These are phyloP conservation scores for Lepidopterella palustris DNA, from an alignment of 495 filamentous ascomycete species.

Conservation along the genomic window DNA sequence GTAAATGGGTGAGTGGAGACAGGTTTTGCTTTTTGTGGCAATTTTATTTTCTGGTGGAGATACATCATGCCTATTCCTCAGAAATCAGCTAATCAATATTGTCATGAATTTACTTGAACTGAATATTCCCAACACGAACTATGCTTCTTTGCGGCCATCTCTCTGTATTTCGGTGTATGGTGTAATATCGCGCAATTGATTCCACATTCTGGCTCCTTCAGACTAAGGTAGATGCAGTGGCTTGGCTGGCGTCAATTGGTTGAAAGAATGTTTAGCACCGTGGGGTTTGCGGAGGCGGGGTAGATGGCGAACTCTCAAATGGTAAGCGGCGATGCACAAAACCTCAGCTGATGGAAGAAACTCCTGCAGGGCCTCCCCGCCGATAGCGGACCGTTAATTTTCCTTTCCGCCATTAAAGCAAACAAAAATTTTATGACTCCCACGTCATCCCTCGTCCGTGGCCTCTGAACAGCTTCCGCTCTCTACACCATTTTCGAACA, in stretches of 20 bases:
- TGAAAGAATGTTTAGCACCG: slow-evolving; percentile 6
- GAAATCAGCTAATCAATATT: too few relatives aligned
- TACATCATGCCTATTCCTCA: too few relatives aligned
- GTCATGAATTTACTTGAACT: too few relatives aligned
- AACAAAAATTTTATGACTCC: background rate
- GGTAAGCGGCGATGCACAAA: background rate
- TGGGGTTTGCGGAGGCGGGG: slow-evolving; percentile 2
- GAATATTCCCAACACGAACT: too few relatives aligned
- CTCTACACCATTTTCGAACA: background rate
- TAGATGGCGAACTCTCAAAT: slow-evolving; percentile 16
- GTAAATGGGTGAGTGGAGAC: background rate
- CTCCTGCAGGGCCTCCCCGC: background rate
- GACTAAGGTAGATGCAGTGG: background rate
- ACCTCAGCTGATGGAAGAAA: background rate
- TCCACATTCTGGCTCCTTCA: background rate
- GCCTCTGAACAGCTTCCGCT: background rate
- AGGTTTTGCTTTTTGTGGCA: background rate
- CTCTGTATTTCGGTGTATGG: too few relatives aligned
- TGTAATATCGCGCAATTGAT: too few relatives aligned
- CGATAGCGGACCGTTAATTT: slow-evolving; percentile 3
- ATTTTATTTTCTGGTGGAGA: background rate
- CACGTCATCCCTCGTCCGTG: background rate
- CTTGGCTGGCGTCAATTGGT: background rate
- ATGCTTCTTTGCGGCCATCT: too few relatives aligned
- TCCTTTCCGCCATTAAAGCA: background rate